A percentile compares a stretch with the other conserved stretches of the same genome.
phyloP scores from a whole-genome alignment of 495 filamentous ascomycete genomes.

The Copromyces sp. region DNA sequence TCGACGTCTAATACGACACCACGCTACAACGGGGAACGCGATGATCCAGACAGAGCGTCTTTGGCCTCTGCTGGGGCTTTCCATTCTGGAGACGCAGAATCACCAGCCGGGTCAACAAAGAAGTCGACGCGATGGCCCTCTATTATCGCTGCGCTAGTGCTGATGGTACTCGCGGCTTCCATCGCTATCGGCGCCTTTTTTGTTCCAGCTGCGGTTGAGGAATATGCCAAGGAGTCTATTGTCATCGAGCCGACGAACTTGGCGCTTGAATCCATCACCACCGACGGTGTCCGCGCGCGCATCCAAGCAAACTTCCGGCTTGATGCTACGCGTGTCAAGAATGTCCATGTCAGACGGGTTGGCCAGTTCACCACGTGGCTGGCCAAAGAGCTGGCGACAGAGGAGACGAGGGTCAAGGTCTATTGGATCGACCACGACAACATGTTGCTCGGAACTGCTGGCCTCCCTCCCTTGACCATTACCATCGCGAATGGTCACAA shows the following conservation, averaged over 20 bases:
- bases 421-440: constrained; percentile 78
- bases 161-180: constrained; percentile 29
- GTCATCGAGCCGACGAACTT: constrained; percentile 72
- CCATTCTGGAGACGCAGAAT: constrained; percentile 6
- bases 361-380: constrained; percentile 78
- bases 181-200: constrained; percentile 60
- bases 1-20: constrained; percentile 28
- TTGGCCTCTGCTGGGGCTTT: constrained; percentile 25
- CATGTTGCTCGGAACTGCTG: constrained; percentile 65
- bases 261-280: constrained; percentile 73
- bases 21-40: constrained; percentile 38
- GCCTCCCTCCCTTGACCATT: constrained; percentile 60
- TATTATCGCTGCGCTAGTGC: constrained; percentile 34
- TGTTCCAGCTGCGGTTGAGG: constrained; percentile 65
- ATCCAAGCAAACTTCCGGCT: constrained; percentile 71
- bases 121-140: constrained; percentile 35
- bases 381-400: constrained; percentile 57
- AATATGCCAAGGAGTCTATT: constrained; percentile 74
- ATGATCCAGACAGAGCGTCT: constrained; percentile 18
- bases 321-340: constrained; percentile 63
- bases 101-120: constrained; percentile 13
- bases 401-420: constrained; percentile 59
- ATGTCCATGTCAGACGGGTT: constrained; percentile 56
- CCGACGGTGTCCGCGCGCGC: constrained; percentile 62
- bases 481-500: constrained; percentile 64